Base-by-base conservation (phyloP, 2,329 filamentous ascomycete species). In the Podosphaera fusca region DNA sequence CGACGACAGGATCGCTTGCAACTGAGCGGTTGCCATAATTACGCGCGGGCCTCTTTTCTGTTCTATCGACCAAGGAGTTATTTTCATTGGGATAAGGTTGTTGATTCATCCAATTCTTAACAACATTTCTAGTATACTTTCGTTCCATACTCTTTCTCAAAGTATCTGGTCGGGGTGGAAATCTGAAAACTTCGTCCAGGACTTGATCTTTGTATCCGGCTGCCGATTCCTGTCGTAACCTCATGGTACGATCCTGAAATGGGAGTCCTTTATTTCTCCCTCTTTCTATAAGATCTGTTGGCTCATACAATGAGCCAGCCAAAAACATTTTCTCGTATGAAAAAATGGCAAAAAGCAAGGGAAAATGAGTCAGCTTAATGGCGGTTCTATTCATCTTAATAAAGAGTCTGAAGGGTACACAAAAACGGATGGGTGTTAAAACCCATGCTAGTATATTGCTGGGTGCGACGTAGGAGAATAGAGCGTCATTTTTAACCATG, bases 401-500 rank as follows among this genome's bases (percentile, higher is more conserved):
- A 64, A 92, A 96, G 54, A 81, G 78, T 46, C 79, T 79, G 63
- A 95, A 81, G 0, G 88, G 81, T 72, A 95, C 81, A 63, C 81
- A 72, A 67, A 84, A 94, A 60, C 89, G 79, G 50, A 94, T 69
- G 0, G 90, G 90, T 64, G 88, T 88, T 34, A 95, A 73, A 0
- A 90, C 67, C 90, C 89, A 96, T 1, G 87, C 89, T 60, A 95
- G 77, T 35, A 95, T 84, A 66, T 96, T 96, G 12, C 85, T 84
- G 0, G 90, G 90, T 1, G 90, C 85, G 59, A 95, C 79, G 67
- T 95, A 95, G 2, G 87, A 94, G 72, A 96, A 96, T 0, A 95
- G 73, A 0, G 88, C 85, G 67, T 96, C 90, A n/a, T 92, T 95
- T 69, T 95, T 96, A 62, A 95, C 90, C 86, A 95, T 94, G 3